Evolutionary conservation across 2,329 filamentous ascomycete species (phyloP), one percentile per base, ranked within the genome.

Genomic region (Fusarium tjaetaba): DNA sequence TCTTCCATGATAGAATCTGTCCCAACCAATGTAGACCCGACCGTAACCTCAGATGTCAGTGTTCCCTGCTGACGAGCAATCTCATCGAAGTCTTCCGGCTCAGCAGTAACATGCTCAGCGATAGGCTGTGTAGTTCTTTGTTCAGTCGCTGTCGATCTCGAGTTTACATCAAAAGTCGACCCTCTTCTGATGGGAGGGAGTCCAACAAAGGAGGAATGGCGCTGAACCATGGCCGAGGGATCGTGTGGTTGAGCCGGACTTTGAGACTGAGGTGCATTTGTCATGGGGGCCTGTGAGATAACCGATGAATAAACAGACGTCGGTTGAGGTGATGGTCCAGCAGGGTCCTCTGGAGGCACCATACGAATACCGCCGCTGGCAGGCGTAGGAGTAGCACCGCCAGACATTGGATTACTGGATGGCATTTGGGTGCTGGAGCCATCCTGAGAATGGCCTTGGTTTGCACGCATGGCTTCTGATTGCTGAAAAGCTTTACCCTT

Each of bases 121-220:
- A 81, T 82, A 63, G 81, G 83, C 61, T 77, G 81, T 38, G 80
- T 79, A 41, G 79, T 79, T 61, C 76, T 80, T 34, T 77, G 70
- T 41, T 77, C 80, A 41, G 79, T 79, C 41, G 79, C 78, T 46
- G 79, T 79, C 36, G 79, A 79, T 62, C 76, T 80, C 38, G 79
- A 73, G 28, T 74, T 79, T 24, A 87, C 73, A 24, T 86, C 86
- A 78, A 91, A 88, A 7, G 87, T 88, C 22, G 89, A 91, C 20
- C 85, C 86, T 38, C 88, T 85, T 51, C 88, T 85, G 65, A 91
- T 90, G 4, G 88, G 88, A 7, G 90, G 89, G 42, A 92, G 79
- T 2, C 88, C 88, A 28, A 86, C 81, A 70, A 91, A 91, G 3
- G 88, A 89, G 4, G 86, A 82, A 16, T 84, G 81, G 38, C 86